Evolutionary conservation across 495 filamentous ascomycete genomes (phyloP), one percentile per base, ranked within the genome.

Genomic region (Sabuloglossum arenarium): DNA sequence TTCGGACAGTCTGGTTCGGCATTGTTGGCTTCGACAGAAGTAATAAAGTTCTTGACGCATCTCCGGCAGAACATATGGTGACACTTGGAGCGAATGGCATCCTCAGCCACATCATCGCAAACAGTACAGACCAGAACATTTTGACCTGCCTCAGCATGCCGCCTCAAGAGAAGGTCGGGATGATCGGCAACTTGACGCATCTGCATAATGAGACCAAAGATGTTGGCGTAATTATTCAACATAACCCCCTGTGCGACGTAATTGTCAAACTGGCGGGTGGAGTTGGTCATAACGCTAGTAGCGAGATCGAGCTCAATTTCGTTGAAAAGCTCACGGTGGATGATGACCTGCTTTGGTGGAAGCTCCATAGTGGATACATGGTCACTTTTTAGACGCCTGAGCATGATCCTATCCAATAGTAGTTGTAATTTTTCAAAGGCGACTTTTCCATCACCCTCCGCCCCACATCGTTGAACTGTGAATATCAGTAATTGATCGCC

Each of bases 161-260:
- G 94, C 69, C 88, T 90, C 59, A 96, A 68, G 42, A 97, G 86
- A 6, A 97, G 71, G 68, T 97, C 91, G 0, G 91, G 91, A 66
- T 98, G 91, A 62, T 98, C 88, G 0, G 90, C 86, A 8, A 89
- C 84, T 71, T 96, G 91, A 29, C 90, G 85, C 89, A 96, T 96
- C 66, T 93, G 85, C 84, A 94, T 94, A 63, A 95, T 94, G 42
- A 94, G 75, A 49, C 87, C 87, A 59, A 81, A 80, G 62, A 82
- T 80, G 62, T 74, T 75, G 39, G 39, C 37, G n/a, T 54, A 96
- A 62, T 97, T 98, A 71, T 96, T 94, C 56, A 97, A 76, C 67
- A 96, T 79, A 5, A 97, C 91, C 67, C 90, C 91, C 45, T 84
- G 85, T 50, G 86, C 85, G 21, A 96, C 91, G 62, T 96, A 98